These are phyloP conservation scores for Podila minutissima DNA, from an alignment of 192 early-diverging fungal genomes.

Conservation along the genomic window DNA sequence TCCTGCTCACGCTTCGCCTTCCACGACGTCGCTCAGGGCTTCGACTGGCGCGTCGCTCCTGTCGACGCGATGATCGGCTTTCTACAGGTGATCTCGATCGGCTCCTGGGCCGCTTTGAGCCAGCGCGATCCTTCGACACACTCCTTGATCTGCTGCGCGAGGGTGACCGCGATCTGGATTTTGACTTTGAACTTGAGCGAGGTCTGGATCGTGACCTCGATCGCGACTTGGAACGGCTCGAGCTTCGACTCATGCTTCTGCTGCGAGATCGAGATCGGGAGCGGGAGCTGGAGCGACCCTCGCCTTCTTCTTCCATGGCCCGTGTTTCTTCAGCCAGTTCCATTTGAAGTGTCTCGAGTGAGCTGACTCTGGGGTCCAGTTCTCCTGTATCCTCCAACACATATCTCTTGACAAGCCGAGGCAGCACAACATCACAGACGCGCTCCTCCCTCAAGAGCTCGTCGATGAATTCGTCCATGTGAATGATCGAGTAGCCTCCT, in stretches of 20 bases:
- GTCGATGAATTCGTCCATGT: constrained; percentile 95
- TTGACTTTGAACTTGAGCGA: constrained; percentile 12
- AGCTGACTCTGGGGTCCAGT: constrained; percentile 81
- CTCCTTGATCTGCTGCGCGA: constrained; percentile 7
- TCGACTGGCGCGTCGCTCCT: constrained; percentile 18
- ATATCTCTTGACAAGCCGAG: constrained; percentile 80
- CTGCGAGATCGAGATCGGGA: constrained; percentile 32
- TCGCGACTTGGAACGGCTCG: not conserved
- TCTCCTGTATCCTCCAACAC: constrained; percentile 88
- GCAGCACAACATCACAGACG: constrained; percentile 92
- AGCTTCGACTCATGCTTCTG: not conserved
- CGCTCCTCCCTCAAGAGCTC: constrained; percentile 79
- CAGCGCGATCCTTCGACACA: not conserved
- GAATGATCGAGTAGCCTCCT: constrained; percentile 57
- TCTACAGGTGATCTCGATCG: constrained; percentile 7
- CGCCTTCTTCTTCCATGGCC: constrained; percentile 22
- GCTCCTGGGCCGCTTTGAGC: not conserved
- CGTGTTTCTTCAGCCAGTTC: constrained; percentile 38
- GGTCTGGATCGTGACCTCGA: constrained; percentile 11
- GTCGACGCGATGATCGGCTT: constrained; percentile 1
- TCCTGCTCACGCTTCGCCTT: not conserved
- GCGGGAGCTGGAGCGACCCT: constrained; percentile 22
- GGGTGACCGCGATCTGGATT: constrained; percentile 29
- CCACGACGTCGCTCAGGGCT: constrained; percentile 12
- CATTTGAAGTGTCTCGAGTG: constrained; percentile 69